Evolutionary conservation across 177 flowering plant genomes (phyloP).

Genomic region (Tripterygium wilfordii): DNA sequence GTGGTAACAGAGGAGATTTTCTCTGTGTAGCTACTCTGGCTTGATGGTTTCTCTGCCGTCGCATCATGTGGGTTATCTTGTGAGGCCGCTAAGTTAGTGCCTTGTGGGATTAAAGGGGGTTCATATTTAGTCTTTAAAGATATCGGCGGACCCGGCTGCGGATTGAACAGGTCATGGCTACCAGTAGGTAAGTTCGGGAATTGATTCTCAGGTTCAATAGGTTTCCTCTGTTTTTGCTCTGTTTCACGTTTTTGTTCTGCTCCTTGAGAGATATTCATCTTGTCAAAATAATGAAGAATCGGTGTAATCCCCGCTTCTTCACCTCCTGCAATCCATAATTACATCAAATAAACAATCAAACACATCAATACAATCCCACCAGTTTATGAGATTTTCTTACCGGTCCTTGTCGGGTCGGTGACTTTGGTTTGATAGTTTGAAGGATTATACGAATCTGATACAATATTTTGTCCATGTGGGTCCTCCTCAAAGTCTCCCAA

Average conservation of each 20-base stretch:
- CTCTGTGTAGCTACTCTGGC: constrained; percentile 26
- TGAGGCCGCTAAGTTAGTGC: neutral
- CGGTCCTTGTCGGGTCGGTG: constrained; percentile 40
- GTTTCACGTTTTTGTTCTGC: constrained; percentile 9
- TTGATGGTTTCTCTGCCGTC: constrained; percentile 4
- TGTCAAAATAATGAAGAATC: constrained; percentile 25
- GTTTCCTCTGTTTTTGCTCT: neutral
- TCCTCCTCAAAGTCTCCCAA: constrained; percentile 34
- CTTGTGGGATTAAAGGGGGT: neutral
- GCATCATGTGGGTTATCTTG: neutral
- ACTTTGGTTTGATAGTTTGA: constrained; percentile 50
- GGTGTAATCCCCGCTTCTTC: constrained; percentile 33
- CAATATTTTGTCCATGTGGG: constrained; percentile 33
- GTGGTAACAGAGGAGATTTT: constrained; percentile 34
- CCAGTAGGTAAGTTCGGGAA: constrained; percentile 18
- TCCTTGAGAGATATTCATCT: constrained; percentile 27
- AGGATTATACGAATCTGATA: constrained; percentile 9
- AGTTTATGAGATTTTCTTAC: too few species aligned
- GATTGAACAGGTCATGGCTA: constrained; percentile 55
- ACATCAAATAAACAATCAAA: too few species aligned
- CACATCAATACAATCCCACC: too few species aligned
- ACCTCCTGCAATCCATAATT: constrained; percentile 25
- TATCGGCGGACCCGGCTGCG: constrained; percentile 18
- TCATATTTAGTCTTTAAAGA: neutral
- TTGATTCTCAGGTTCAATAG: neutral